These are phyloP conservation scores for Colletotrichum caudatum DNA, from an alignment of 2,329 filamentous ascomycete species.

Conservation along the genomic window DNA sequence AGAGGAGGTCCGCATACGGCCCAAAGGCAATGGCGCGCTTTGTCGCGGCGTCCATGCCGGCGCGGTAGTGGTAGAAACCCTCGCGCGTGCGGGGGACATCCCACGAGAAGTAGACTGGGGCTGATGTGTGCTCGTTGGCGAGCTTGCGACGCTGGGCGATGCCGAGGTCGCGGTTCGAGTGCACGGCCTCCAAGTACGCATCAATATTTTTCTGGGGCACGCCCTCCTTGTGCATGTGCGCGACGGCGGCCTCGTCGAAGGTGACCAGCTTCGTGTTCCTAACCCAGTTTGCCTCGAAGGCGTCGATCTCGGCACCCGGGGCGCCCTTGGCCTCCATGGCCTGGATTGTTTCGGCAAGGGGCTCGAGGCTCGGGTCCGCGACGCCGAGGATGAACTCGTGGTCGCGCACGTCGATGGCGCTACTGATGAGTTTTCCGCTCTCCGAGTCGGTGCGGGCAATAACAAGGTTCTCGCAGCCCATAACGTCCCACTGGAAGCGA, in stretches of 20 bases:
- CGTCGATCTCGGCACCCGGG: slow-evolving; percentile 82
- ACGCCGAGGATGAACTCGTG: slow-evolving; percentile 97
- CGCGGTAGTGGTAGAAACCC: slow-evolving; percentile 91
- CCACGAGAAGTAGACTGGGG: slow-evolving; percentile 85
- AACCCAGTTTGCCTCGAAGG: slow-evolving; percentile 89
- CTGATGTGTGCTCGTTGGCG: slow-evolving; percentile 74
- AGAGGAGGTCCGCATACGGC: slow-evolving; percentile 93
- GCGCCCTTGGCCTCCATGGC: slow-evolving; percentile 88
- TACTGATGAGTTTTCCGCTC: slow-evolving; percentile 89
- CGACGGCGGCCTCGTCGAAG: slow-evolving; percentile 89
- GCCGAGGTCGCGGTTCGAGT: slow-evolving; percentile 77
- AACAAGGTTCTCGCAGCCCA: slow-evolving; percentile 94
- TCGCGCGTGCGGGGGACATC: slow-evolving; percentile 93
- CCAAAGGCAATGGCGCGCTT: slow-evolving; percentile 94
- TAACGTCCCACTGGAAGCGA: slow-evolving; percentile 97
- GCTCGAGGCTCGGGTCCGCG: slow-evolving; percentile 77
- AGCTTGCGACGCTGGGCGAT: slow-evolving; percentile 81
- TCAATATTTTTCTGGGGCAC: slow-evolving; percentile 73
- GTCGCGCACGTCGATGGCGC: slow-evolving; percentile 91
- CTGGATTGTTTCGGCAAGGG: slow-evolving; percentile 89
- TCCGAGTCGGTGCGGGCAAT: slow-evolving; percentile 97
- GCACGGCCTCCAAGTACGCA: slow-evolving; percentile 73
- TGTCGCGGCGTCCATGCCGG: slow-evolving; percentile 86
- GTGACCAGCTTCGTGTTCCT: slow-evolving; percentile 86
- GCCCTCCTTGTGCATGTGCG: slow-evolving; percentile 77